Evolutionary conservation across 1,284 basidiomycete species (phyloP).

Genomic region (Microbotryum silenes-acaulis): DNA sequence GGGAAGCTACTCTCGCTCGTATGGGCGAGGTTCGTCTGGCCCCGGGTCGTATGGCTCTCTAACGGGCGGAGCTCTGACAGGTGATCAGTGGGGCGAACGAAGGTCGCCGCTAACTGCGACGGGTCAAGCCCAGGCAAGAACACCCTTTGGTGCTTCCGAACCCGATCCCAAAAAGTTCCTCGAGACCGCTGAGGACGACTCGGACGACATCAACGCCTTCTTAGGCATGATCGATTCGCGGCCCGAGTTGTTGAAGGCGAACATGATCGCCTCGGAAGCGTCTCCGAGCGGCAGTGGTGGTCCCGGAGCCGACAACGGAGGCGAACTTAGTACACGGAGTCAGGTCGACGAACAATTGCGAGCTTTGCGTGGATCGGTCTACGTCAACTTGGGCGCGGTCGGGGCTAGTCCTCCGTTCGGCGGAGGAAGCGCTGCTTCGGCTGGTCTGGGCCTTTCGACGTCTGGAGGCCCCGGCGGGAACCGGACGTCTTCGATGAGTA

Average conservation of each 20-base stretch:
- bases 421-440: neutral
- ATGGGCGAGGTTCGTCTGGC: conserved; percentile 9
- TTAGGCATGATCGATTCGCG: conserved; percentile 31
- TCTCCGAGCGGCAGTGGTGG: neutral
- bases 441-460: conserved; percentile 7
- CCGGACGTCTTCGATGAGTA: neutral
- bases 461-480: conserved; percentile 1
- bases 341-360: conserved; percentile 24
- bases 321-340: conserved; percentile 18
- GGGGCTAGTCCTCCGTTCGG: neutral
- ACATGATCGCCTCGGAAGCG: neutral
- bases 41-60: neutral
- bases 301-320: neutral
- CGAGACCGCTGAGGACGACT: conserved; percentile 20
- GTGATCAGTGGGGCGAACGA: neutral
- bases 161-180: conserved; percentile 12
- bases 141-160: conserved; percentile 5
- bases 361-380: conserved; percentile 6
- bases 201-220: conserved; percentile 33
- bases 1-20: conserved; percentile 12
- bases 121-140: neutral
- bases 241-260: conserved; percentile 19
- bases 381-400: conserved; percentile 5
- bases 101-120: neutral
- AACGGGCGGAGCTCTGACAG: neutral